Conservation (phyloP, 176 grass and related monocot species). For the Oryza nivara region DNA sequence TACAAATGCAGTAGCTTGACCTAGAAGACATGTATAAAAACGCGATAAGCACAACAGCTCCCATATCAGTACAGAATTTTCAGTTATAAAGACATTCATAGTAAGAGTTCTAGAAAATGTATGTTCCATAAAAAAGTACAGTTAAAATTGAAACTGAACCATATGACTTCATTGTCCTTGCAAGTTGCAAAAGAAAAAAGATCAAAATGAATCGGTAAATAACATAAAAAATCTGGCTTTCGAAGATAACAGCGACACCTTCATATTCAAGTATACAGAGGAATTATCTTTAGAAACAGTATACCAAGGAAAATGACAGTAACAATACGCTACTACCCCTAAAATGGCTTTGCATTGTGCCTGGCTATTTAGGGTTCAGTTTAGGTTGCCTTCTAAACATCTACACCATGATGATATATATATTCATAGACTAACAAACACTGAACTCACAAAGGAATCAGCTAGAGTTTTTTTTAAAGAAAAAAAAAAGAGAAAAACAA, state of each 20-base stretch:
- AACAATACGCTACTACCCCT: not conserved
- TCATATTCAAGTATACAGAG: not conserved
- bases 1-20: constrained; percentile 33
- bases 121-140: not conserved
- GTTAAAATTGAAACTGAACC: not conserved
- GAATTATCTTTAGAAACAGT: not conserved
- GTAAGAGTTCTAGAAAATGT: not conserved
- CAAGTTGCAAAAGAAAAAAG: not conserved
- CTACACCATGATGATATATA: not conserved
- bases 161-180: not conserved
- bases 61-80: not conserved
- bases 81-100: constrained; percentile 4
- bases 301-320: not conserved
- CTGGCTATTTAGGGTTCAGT: not conserved
- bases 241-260: not conserved
- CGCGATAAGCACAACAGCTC: constrained; percentile 23
- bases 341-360: not conserved
- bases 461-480: not conserved
- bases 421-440: not conserved
- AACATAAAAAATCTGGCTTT: not conserved
- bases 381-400: not conserved
- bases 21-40: constrained; percentile 38
- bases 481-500: not conserved
- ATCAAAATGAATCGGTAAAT: not conserved
- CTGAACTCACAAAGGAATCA: constrained; percentile 27